Evolutionary conservation across 225 moss, liverwort and hornwort species (phyloP), one percentile per base, ranked within the genome.

Genomic region (Pleurozium schreberi): DNA sequence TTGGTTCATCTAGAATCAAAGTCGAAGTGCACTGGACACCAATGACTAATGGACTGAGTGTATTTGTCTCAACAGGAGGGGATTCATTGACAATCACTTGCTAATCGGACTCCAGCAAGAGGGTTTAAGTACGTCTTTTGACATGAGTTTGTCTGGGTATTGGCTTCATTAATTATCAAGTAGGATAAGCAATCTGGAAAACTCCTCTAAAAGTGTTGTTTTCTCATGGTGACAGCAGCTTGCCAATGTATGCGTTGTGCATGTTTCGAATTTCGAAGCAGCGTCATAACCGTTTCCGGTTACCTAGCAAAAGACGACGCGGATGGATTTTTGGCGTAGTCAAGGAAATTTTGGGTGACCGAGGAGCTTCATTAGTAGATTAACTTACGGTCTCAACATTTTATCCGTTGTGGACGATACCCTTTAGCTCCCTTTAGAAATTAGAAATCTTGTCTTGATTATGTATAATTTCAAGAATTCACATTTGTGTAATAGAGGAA

Each of bases 51-150:
- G 57, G 64, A 63, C 33, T 31, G 25, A 31, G 20, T 50, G 52
- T 49, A 4, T 59, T 75, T 85, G 34, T 22, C 61, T 91, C 30
- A 86, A 79, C 70, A 20, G 11, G 4, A 3, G 31, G 4, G 5
- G 2, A 33, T 5, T 14, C 53, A 36, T 79, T 52, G 19, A 26
- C 78, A 6, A 6, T 26, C 26, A 3, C 4, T 19, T 86, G 62
- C 57, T 10, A 4, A 1, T 1, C 4, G 2, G 10, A 23, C 81
- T 91, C 8, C 2, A 2, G 30, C 12, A 0, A 5, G 1, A 27
- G 34, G 11, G 0, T 8, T 22, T 88, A 26, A 3, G 91, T 88
- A 81, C 66, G 91, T 81, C 34, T 31, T 11, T 74, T 25, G 60
- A 55, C 42, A 67, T 75, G 45, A 62, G 17, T 60, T 50, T 57